Base-by-base conservation (phyloP, 2,329 filamentous ascomycete species). In the Aspergillus niger region DNA sequence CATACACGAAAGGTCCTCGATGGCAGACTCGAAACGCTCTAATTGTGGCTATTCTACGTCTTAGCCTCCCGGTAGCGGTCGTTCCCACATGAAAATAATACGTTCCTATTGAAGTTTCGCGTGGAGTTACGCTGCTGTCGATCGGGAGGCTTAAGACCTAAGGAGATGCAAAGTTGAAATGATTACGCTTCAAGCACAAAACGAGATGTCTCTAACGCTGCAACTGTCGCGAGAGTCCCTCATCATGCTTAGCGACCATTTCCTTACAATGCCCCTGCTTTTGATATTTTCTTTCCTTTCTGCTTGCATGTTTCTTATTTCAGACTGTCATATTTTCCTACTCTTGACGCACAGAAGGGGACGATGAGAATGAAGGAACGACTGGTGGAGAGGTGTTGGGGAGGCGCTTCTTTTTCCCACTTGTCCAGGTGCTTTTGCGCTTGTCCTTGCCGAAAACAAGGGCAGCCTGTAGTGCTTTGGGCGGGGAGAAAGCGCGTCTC, bases 41-140 rank as follows among this genome's bases (percentile, higher is more conserved):
- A 64, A 72, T 66, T 69, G 70, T 70, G 73, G 73, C 72, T 73
- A 74, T 74, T 69, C 65, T 70, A 69, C 61, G 67, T 74, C 68
- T 70, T 67, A 57, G 59, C 63, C 63, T 66, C 67, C 66, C 65
- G 65, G 65, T 63, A 52, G 48, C 49, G 60, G 63, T 61, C 62
- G 53, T 60, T 59, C n/a, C 43, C 48, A 24, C 41, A 57, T 63
- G 66, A 63, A 15, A 65, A 65, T 62, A 61, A 59, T 39, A 36
- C 32, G 43, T 56, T 57, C 59, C 39, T 24, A 11, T 44, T 61
- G 44, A 28, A 60, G 32, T 54, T 60, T 63, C 24, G 26, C 47
- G 15, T 30, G 26, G 26, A 6, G 47, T 30, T 50, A 17, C 47
- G 17, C 58, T 52, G 60, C 63, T 60, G 53, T 60, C 49, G 49